Evolutionary conservation across 2,329 filamentous ascomycete genomes (phyloP).

Genomic region (Fusarium kyushuense): DNA sequence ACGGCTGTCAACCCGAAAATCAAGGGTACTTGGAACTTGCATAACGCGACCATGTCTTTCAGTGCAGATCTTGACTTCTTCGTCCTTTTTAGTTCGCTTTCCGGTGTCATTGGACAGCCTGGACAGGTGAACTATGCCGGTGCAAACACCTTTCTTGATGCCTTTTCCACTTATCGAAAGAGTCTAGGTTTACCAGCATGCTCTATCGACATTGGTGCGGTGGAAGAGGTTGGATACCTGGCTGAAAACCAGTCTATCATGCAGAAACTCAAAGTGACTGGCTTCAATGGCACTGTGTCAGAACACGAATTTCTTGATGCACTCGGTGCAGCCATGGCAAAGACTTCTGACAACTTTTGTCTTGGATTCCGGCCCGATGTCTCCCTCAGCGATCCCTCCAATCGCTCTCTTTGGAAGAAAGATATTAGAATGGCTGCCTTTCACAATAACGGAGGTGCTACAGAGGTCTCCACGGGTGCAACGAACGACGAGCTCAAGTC

Average conservation of each 20-base stretch:
- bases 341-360: not conserved
- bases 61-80: constrained; percentile 12
- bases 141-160: constrained; percentile 11
- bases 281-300: constrained; percentile 1
- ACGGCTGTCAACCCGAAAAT: not conserved
- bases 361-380: constrained; percentile 2
- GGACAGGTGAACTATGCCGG: constrained; percentile 12
- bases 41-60: not conserved
- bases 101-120: constrained; percentile 3
- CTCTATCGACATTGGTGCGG: constrained; percentile 6
- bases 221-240: constrained; percentile 10
- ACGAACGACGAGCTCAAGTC: constrained; percentile 1
- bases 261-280: constrained; percentile 3
- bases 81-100: constrained; percentile 8
- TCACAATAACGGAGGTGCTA: not conserved
- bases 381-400: not conserved
- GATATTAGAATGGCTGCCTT: constrained; percentile 10
- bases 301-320: constrained; percentile 10
- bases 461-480: not conserved
- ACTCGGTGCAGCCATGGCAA: not conserved
- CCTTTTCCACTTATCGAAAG: constrained; percentile 2
- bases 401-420: constrained; percentile 11
- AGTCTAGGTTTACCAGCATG: not conserved
- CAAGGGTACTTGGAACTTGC: constrained; percentile 3
- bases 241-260: constrained; percentile 6